Conservation (phyloP, 257 asterid species). For the Primulina tabacum region DNA sequence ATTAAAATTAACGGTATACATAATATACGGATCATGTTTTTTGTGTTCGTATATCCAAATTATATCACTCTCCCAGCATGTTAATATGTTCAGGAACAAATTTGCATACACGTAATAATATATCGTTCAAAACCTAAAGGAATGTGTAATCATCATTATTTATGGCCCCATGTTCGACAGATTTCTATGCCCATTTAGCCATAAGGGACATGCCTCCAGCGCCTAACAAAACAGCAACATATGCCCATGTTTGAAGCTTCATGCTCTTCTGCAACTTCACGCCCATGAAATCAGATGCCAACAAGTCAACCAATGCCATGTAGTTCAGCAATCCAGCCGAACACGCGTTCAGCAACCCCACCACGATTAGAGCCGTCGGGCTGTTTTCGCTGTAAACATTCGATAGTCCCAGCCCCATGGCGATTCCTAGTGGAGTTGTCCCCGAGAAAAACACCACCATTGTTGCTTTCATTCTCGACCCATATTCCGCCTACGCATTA, state of each 20-base stretch:
- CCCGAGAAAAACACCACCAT: constrained; percentile 42
- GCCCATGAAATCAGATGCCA: constrained; percentile 43
- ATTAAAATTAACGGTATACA: no score
- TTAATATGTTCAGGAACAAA: no score
- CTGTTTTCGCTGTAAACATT: constrained; percentile 41
- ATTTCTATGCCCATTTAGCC: no score
- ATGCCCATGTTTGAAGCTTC: constrained; percentile 41
- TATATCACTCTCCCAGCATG: no score
- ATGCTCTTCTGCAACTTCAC: constrained; percentile 32
- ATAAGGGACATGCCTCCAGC: constrained; percentile 20
- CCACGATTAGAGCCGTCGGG: constrained; percentile 40
- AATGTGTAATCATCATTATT: no score
- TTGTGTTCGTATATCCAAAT: no score
- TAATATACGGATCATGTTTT: no score
- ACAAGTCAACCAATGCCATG: constrained; percentile 42
- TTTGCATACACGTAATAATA: no score
- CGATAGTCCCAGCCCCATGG: constrained; percentile 35
- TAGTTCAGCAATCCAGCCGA: constrained; percentile 43
- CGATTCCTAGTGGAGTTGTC: constrained; percentile 45
- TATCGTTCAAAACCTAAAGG: no score
- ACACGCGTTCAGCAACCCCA: constrained; percentile 39
- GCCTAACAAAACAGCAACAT: constrained; percentile 34
- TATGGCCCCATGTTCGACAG: no score
- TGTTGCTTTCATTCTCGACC: constrained; percentile 26
- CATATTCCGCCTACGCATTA: constrained; percentile 35